Evolutionary conservation across 306 rosid species (phyloP).

Genomic region (Canavalia ensiformis): DNA sequence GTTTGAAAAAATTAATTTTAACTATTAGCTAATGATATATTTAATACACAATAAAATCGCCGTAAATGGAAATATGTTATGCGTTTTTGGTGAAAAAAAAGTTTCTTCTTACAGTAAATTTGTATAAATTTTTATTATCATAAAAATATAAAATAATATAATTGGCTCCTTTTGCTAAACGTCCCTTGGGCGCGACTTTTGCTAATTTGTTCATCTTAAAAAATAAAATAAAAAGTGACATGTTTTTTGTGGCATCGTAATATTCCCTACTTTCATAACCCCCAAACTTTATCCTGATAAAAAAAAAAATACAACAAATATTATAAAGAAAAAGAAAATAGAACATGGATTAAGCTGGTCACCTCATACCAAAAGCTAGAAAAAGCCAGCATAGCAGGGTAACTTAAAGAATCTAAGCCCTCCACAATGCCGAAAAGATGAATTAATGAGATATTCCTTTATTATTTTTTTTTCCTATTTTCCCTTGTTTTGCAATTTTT

Average conservation of each 20-base stretch:
- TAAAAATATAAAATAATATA: too few species aligned
- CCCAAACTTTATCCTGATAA: neutral
- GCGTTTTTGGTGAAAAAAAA: too few species aligned
- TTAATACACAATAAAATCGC: too few species aligned
- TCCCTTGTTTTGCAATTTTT: neutral
- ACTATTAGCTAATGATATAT: too few species aligned
- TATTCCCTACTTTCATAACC: constrained; percentile 20
- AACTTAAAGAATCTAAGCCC: constrained; percentile 47
- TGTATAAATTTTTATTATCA: too few species aligned
- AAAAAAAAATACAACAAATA: too few species aligned
- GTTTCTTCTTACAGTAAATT: too few species aligned
- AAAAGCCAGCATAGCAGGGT: constrained; percentile 7
- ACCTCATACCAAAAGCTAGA: constrained; percentile 39
- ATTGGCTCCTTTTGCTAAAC: too few species aligned
- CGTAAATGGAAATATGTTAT: too few species aligned
- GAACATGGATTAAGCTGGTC: neutral
- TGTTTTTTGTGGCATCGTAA: constrained; percentile 18
- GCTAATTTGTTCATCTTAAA: neutral
- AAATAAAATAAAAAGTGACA: neutral
- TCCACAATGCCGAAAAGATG: constrained; percentile 36
- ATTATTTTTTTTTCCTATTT: neutral
- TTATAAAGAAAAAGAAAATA: neutral
- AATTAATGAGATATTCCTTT: neutral
- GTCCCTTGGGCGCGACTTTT: too few species aligned
- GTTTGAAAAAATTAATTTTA: too few species aligned